Conservation (phyloP, 768 basidiomycete genomes). For the Strobilomyces confusus region DNA sequence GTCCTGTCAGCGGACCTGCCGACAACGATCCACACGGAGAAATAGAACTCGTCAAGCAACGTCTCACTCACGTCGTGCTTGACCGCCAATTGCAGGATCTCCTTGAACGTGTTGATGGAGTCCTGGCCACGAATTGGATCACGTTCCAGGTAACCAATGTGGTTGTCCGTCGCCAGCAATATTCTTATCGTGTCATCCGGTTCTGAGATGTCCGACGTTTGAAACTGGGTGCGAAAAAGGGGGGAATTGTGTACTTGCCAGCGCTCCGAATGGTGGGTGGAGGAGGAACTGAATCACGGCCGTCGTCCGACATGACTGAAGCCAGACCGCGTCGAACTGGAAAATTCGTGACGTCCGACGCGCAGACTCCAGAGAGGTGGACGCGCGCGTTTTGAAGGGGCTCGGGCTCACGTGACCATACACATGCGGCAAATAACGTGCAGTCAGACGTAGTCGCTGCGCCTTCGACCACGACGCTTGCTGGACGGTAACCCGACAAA, state of each 20-base stretch:
- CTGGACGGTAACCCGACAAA: background rate
- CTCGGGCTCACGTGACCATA: conserved; percentile 18
- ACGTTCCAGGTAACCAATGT: conserved; percentile 91
- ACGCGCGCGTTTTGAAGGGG: background rate
- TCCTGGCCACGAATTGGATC: conserved; percentile 95
- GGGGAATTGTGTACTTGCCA: conserved; percentile 29
- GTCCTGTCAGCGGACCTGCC: conserved; percentile 1
- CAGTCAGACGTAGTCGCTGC: background rate
- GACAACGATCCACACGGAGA: background rate
- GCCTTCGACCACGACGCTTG: conserved; percentile 3
- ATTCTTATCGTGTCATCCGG: conserved; percentile 72
- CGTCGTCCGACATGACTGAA: conserved; percentile 25
- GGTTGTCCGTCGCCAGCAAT: conserved; percentile 92
- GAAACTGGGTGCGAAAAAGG: background rate
- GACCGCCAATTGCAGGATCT: conserved; percentile 87
- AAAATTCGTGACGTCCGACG: background rate
- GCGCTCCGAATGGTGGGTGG: conserved; percentile 36
- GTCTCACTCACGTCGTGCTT: conserved; percentile 71
- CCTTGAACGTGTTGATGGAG: conserved; percentile 91
- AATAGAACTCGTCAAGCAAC: background rate
- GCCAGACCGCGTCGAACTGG: background rate
- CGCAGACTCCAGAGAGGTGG: no score
- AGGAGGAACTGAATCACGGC: conserved; percentile 27
- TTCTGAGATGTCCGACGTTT: conserved; percentile 32
- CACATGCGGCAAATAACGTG: no score